These are phyloP conservation scores for Haberlea rhodopensis DNA, from an alignment of 257 asterid species.

Conservation along the genomic window DNA sequence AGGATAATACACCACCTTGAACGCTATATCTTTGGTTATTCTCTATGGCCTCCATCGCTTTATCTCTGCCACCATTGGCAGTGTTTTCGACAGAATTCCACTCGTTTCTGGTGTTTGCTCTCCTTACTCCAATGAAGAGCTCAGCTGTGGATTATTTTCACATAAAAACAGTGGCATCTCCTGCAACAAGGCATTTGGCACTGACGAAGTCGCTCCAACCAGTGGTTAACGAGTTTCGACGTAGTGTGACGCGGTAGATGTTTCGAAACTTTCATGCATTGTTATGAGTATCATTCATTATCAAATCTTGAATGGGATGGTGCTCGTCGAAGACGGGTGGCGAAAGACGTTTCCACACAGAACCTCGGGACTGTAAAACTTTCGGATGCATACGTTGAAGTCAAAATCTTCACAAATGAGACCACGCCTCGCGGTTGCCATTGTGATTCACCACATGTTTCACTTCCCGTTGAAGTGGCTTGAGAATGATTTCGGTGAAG, in stretches of 20 bases:
- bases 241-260: constrained; percentile 64
- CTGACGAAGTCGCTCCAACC: constrained; percentile 68
- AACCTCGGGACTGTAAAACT: constrained; percentile 62
- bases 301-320: constrained; percentile 53
- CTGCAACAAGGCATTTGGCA: constrained; percentile 49
- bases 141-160: constrained; percentile 32
- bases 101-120: constrained; percentile 20
- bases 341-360: constrained; percentile 58
- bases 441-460: not conserved
- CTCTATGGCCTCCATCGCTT: constrained; percentile 29
- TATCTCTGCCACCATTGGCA: constrained; percentile 22
- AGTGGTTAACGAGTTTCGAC: constrained; percentile 62
- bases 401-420: constrained; percentile 45
- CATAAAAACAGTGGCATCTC: constrained; percentile 54
- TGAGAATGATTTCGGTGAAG: constrained; percentile 32
- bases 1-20: constrained; percentile 58
- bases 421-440: constrained; percentile 37
- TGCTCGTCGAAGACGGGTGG: constrained; percentile 37
- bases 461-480: constrained; percentile 26
- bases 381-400: constrained; percentile 67
- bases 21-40: constrained; percentile 40
- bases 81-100: constrained; percentile 8
- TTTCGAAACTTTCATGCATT: constrained; percentile 52
- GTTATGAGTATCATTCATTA: constrained; percentile 30
- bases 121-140: constrained; percentile 52